A percentile compares a stretch with the other conserved stretches of the same genome.
Evolutionary conservation across 2,329 filamentous ascomycete genomes (phyloP).

Genomic region (Didymella pinodella): DNA sequence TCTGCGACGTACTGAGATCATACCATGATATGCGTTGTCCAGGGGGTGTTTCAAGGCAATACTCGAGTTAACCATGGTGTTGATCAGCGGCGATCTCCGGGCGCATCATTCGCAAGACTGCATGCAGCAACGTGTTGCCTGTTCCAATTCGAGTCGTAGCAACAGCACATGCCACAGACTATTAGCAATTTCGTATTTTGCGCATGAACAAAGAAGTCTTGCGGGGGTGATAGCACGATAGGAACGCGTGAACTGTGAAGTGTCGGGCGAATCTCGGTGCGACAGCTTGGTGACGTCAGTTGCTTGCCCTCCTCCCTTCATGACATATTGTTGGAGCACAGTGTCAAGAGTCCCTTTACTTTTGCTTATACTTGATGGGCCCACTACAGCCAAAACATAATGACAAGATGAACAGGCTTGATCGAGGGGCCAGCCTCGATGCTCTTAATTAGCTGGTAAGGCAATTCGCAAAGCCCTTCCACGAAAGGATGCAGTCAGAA

Average conservation of each 20-base stretch:
- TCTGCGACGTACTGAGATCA: background rate
- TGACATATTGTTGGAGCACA: background rate
- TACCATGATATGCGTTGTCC: conserved; percentile 10
- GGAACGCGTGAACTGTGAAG: background rate
- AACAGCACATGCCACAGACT: background rate
- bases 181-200: background rate
- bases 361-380: background rate
- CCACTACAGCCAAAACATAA: background rate
- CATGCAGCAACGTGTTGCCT: background rate
- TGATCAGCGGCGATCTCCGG: background rate
- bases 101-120: background rate
- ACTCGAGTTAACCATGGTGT: background rate
- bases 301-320: background rate
- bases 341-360: background rate
- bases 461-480: conserved; percentile 3
- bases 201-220: background rate
- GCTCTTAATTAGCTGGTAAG: background rate
- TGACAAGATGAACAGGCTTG: background rate
- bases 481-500: conserved; percentile 2
- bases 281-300: conserved; percentile 9
- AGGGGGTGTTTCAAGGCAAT: conserved; percentile 13
- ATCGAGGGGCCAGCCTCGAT: background rate
- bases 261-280: background rate
- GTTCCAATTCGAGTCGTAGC: background rate
- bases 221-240: background rate